Conservation (phyloP, 2,329 filamentous ascomycete species). For the Domatiomyces catenatus region DNA sequence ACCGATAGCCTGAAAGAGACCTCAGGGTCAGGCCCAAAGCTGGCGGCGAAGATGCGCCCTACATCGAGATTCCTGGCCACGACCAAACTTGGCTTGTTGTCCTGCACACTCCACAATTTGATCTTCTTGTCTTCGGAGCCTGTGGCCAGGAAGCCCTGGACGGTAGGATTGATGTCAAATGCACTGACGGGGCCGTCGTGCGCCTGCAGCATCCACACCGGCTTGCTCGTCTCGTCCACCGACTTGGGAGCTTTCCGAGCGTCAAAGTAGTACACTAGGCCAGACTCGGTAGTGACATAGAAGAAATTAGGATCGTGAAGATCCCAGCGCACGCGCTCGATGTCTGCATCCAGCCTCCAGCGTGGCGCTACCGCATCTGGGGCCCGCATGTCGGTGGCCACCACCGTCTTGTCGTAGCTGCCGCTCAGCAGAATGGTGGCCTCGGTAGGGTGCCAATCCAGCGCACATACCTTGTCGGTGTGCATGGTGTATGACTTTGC, state of each 20-base stretch:
- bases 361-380: slow-evolving; percentile 65
- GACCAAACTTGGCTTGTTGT: slow-evolving; percentile 73
- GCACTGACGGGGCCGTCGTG: slow-evolving; percentile 84
- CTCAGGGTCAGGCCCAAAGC: slow-evolving; percentile 77
- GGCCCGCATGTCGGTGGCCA: slow-evolving; percentile 91
- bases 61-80: slow-evolving; percentile 84
- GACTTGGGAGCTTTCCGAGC: slow-evolving; percentile 43
- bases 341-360: slow-evolving; percentile 91
- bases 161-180: slow-evolving; percentile 78
- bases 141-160: slow-evolving; percentile 86
- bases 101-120: slow-evolving; percentile 86
- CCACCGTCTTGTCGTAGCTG: slow-evolving; percentile 85
- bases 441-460: slow-evolving; percentile 82
- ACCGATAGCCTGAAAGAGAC: slow-evolving; percentile 87
- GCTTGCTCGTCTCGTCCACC: slow-evolving; percentile 57
- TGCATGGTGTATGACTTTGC: slow-evolving; percentile 93
- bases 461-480: slow-evolving; percentile 91
- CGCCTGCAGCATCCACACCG: slow-evolving; percentile 87
- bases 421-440: slow-evolving; percentile 81
- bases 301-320: slow-evolving; percentile 86
- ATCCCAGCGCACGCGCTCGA: slow-evolving; percentile 87
- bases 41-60: slow-evolving; percentile 82
- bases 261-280: slow-evolving; percentile 85
- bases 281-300: slow-evolving; percentile 85
- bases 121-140: slow-evolving; percentile 89